Evolutionary conservation across 441 rosid species (phyloP), one percentile per base, ranked within the genome.

Genomic region (Euphorbia corollata): DNA sequence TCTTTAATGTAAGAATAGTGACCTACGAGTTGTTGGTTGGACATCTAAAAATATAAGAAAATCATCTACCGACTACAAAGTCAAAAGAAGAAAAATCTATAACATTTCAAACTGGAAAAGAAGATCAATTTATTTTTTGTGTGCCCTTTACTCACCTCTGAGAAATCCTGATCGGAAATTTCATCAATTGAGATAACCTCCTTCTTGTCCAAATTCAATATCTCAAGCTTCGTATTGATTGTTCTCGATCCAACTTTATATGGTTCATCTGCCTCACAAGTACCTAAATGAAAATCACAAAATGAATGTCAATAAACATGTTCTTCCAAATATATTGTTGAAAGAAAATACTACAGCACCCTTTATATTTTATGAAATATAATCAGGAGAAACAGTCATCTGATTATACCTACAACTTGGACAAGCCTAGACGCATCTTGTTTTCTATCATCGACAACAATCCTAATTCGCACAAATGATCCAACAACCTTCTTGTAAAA

Each of bases 351-450:
- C 4, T 59, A 2, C 16, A 68, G 71, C 65, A 57, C 47, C 24
- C 39, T 68, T 45, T 71, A 65, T 58, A 57, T 23, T 64, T 73
- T 59, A 62, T 24, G 24, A 27, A 71, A 73, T 57, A 64, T 34
- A 69, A 79, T 65, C 59, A 55, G 58, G 36, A 69, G 66, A 20
- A 57, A 15, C 43, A 67, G 73, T 59, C 58, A 76, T 38, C 73
- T 50, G 68, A 74, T 72, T 68, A 65, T 92, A 95, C 99, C 99
- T 76, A 86, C 70, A 61, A 95, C 95, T 87, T 81, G 95, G 68
- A 90, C 98, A 74, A 95, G 99, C 83, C 97, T 83, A 77, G 87
- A 65, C 73, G 77, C 73, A 69, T 88, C 97, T 78, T 84, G 90
- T 79, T 82, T 89, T 80, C 78, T 87, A 71, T 90, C 96, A 43